A percentile compares a stretch with the other conserved stretches of the same genome.
Evolutionary conservation across 2,329 filamentous ascomycete genomes (phyloP).

Genomic region (Ampelomyces quisqualis): DNA sequence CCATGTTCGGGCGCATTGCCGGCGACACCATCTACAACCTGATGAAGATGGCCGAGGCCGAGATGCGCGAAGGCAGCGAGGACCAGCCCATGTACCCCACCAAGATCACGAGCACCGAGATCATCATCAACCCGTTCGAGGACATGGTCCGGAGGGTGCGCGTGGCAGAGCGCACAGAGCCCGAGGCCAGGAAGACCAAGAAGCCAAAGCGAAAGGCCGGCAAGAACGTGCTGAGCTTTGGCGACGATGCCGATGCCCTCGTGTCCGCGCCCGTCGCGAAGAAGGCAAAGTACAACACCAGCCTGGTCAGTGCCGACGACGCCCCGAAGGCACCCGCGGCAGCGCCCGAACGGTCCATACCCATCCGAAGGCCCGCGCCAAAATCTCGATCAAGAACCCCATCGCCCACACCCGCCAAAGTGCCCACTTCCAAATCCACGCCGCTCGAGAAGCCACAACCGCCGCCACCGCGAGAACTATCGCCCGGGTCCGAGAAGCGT

Average conservation of each 20-base stretch:
- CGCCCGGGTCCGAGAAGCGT: conserved; percentile 42
- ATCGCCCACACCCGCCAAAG: conserved; percentile 20
- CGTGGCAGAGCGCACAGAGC: conserved; percentile 53
- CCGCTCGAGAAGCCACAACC: conserved; percentile 19
- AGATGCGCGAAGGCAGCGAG: conserved; percentile 71
- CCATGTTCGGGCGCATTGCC: conserved; percentile 86
- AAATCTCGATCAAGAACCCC: conserved; percentile 30
- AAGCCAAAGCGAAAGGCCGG: conserved; percentile 68
- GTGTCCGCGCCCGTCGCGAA: conserved; percentile 63
- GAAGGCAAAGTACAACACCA: conserved; percentile 76
- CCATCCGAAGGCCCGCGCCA: conserved; percentile 33
- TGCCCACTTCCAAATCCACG: conserved; percentile 15
- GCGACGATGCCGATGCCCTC: conserved; percentile 61
- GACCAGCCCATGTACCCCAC: conserved; percentile 86
- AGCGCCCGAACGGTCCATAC: conserved; percentile 28
- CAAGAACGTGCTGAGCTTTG: conserved; percentile 78
- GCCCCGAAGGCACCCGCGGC: conserved; percentile 40
- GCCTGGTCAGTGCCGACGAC: conserved; percentile 60
- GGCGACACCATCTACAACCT: conserved; percentile 96
- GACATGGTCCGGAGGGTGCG: conserved; percentile 73
- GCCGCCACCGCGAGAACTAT: conserved; percentile 43
- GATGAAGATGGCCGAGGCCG: conserved; percentile 87
- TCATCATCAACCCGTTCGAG: conserved; percentile 78
- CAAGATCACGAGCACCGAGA: conserved; percentile 71
- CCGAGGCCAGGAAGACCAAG: conserved; percentile 49